Evolutionary conservation across 305 asterid genomes (phyloP), one percentile per base, ranked within the genome.

Genomic region (Fraxinus xanthoxyloides): DNA sequence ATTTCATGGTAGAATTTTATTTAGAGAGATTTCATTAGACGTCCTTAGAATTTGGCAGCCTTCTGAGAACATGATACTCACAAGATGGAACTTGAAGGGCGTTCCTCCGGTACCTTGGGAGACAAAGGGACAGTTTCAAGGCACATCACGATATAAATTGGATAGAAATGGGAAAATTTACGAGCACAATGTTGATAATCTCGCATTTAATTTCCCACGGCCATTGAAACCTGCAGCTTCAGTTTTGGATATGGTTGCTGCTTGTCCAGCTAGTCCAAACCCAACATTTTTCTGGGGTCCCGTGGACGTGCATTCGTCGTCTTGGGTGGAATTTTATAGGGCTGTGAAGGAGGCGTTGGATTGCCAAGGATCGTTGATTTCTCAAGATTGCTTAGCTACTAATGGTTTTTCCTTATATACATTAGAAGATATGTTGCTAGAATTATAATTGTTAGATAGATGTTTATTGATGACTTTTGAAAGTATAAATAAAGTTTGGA

Each of bases 41-140:
- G 91, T 93, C 63, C 70, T 92, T 24, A 85, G 97, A 73, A 85
- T 93, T 48, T 93, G 98, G 93, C 98, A 93, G 89, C 98, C 97
- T 9, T 90, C 95, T 9, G 96, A 92, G 89, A 92, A 90, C 61
- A 82, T 90, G 84, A 93, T 92, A 69, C 84, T 95, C 72, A 89
- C 92, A 28, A 85, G 95, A 81, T 93, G 97, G 98, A 91, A 91
- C 65, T 81, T 91, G 81, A 87, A 84, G 84, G 98, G 92, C 3
- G 86, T 93, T 78, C 98, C 93, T 6, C 85, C 93, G 63, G 92
- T 92, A 36, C 98, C 94, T 0, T 93, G 97, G 97, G 98, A 95
- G 82, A 92, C 97, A 0, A 90, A 82, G 56, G 98, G 98, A 26
- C 87, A 93, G 28, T 95, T 93, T 78, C 94, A 92, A 81, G 98